Base-by-base conservation (phyloP, 2,329 filamentous ascomycete species). In the Verruconis gallopava region DNA sequence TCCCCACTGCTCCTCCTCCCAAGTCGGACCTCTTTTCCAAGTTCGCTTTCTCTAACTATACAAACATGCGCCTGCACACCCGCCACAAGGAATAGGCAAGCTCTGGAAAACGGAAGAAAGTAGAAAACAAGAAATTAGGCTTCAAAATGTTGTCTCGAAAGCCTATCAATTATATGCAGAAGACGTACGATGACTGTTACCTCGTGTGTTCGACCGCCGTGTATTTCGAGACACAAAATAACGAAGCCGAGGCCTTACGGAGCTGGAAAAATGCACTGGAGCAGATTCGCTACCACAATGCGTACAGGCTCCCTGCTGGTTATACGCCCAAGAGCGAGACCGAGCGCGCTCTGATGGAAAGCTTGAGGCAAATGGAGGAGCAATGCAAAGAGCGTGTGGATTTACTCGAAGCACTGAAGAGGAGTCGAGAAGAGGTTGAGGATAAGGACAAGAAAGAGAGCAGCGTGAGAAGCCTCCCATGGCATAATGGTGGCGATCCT, bases 121-220 rank as follows among this genome's bases (percentile, higher is more conserved):
- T n/a, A n/a, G n/a, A n/a, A n/a, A n/a, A n/a, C n/a, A n/a, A n/a
- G n/a, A n/a, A n/a, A n/a, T n/a, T n/a, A n/a, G n/a, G n/a, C n/a
- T 30, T 30, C 25, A 30, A n/a, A n/a, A 30, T 30, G 25, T n/a
- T 30, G 25, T 30, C 25, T n/a, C 25, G 25, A 9, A 30, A 30
- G 25, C 9, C 78, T 56, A 9, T 25, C 13, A 77, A 81, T 62
- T 77, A 78, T 48, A 77, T 95, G 61, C 89, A 96, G 66, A 95
- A 94, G 73, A 93, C 86, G 43, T 96, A 96, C 65, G 89, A 96
- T 66, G 86, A 96, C 62, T 88, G 83, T 62, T 95, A 94, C 64
- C 66, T 95, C 53, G 86, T 81, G 57, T 95, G 88, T 64, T 95
- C 88, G 12, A 96, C 88, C 2, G 89, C 89, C 30, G 84, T 94